Base-by-base conservation (phyloP, 768 basidiomycete species). In the Dacryopinax spathularia region DNA sequence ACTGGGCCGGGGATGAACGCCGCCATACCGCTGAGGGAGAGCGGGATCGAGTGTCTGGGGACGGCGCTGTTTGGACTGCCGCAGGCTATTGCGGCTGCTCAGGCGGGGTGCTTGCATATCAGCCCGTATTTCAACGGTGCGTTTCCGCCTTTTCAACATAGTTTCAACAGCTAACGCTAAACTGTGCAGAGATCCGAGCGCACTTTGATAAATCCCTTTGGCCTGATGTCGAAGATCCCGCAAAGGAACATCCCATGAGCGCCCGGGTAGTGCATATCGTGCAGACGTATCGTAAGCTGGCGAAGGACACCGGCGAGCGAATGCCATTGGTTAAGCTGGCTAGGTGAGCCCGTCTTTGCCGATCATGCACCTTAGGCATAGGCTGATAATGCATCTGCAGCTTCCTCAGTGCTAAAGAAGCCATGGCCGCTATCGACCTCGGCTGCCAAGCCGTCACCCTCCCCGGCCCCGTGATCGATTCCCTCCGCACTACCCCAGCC, bases 21-120 rank as follows among this genome's bases (percentile, higher is more conserved):
- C 1, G 82, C 81, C 66, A 73, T 73, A 27, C 67, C 75, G 27
- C 77, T 83, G 29, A 72, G 77, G 35, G 74, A 73, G 20, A 69
- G 73, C 29, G 80, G 79, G 6, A 82, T 84, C 44, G 72, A 79
- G 41, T 83, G 81, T 0, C 78, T 84, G 9, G 82, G 76, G 31
- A 84, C 83, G 0, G 77, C 78, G 65, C 68, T 84, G 22, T 84
- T 84, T 72, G 78, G 76, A 33, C 71, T 83, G 39, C 74, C 76
- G n/a, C 83, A 84, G 66, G 82, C 82, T 1, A 70, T 81, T 27
- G 82, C 82, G 9, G 81, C 81, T 1, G 75, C 75, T 33, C 80
- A 82, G 68, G 82, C 81, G 5, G 75, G 76, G 5, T 83, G 82
- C 69, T 72, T 77, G 33, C 81, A 79, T 68, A 75, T 83, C 61